These are phyloP conservation scores for Termitomyces sp. DNA, from an alignment of 768 basidiomycete genomes.

Conservation along the genomic window DNA sequence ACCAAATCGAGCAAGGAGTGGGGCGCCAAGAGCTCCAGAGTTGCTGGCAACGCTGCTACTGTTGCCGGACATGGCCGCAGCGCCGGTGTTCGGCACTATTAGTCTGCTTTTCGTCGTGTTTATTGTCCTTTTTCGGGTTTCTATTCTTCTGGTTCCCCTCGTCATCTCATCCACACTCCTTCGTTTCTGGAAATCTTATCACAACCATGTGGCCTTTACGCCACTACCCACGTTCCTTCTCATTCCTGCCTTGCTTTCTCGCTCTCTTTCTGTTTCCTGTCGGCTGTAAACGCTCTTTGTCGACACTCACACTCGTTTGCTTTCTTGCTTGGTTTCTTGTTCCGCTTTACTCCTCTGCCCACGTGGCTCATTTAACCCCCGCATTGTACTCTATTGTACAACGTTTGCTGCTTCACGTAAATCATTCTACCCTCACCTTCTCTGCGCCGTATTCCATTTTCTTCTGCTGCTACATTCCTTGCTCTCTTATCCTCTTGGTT, in stretches of 20 bases:
- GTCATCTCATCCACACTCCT: neutral
- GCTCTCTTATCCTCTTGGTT: neutral
- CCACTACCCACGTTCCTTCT: neutral
- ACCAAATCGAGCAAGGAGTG: conserved; percentile 3
- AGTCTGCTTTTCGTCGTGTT: neutral
- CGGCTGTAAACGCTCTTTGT: neutral
- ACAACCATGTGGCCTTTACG: neutral
- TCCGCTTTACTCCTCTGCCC: neutral
- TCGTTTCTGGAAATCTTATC: neutral
- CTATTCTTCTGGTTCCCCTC: neutral
- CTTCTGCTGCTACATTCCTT: neutral
- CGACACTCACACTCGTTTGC: neutral
- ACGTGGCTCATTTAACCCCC: neutral
- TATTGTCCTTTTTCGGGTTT: too few relatives aligned
- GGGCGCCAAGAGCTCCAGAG: neutral
- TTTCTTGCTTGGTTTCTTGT: neutral
- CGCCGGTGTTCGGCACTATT: conserved; percentile 5
- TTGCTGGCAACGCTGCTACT: conserved; percentile 5
- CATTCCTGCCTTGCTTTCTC: neutral
- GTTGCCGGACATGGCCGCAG: conserved; percentile 9
- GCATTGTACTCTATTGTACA: neutral
- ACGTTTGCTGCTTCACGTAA: too few relatives aligned
- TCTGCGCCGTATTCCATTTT: too few relatives aligned
- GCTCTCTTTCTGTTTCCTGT: neutral
- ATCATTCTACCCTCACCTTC: too few relatives aligned